A percentile compares a stretch with the other conserved stretches of the same genome.
Evolutionary conservation across 805 yeast genomes (phyloP).

Genomic region (Candida boleticola): DNA sequence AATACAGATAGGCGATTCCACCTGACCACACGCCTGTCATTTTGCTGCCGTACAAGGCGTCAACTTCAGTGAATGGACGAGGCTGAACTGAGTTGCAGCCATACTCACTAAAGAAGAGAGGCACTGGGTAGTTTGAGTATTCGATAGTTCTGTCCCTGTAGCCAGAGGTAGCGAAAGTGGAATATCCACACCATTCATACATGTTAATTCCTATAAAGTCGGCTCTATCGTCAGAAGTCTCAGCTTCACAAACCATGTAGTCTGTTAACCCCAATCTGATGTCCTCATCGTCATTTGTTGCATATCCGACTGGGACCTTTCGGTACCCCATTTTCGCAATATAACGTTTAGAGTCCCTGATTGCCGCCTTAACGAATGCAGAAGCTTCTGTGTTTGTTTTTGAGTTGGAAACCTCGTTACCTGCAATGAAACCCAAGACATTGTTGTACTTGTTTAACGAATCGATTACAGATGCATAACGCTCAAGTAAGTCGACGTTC

Average conservation of each 20-base stretch:
- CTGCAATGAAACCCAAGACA: slow-evolving; percentile 39
- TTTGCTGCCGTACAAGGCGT: slow-evolving; percentile 28
- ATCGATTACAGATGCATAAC: slow-evolving; percentile 36
- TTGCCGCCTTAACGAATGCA: slow-evolving; percentile 36
- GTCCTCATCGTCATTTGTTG: slow-evolving; percentile 35
- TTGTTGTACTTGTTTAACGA: slow-evolving; percentile 29
- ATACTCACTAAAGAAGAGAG: slow-evolving; percentile 38
- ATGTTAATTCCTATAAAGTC: slow-evolving; percentile 38
- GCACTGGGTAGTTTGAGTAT: slow-evolving; percentile 28
- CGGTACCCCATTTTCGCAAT: slow-evolving; percentile 27
- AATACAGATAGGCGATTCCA: slow-evolving; percentile 37
- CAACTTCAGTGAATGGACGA: slow-evolving; percentile 39
- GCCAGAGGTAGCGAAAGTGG: slow-evolving; percentile 35
- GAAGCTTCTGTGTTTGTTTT: slow-evolving; percentile 25
- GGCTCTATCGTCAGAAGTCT: slow-evolving; percentile 11
- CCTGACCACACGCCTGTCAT: slow-evolving; percentile 41
- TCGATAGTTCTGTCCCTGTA: slow-evolving; percentile 33
- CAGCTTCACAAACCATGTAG: slow-evolving; percentile 29
- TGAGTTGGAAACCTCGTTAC: slow-evolving; percentile 38
- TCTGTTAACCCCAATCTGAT: slow-evolving; percentile 25
- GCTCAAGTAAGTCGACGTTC: slow-evolving; percentile 27
- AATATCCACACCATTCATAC: slow-evolving; percentile 44
- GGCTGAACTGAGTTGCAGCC: slow-evolving; percentile 37
- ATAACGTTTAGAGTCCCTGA: slow-evolving; percentile 30
- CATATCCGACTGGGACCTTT: slow-evolving; percentile 40